These are phyloP conservation scores for Kodamaea alishanica DNA, from an alignment of 1,139 yeast genomes.

Conservation along the genomic window DNA sequence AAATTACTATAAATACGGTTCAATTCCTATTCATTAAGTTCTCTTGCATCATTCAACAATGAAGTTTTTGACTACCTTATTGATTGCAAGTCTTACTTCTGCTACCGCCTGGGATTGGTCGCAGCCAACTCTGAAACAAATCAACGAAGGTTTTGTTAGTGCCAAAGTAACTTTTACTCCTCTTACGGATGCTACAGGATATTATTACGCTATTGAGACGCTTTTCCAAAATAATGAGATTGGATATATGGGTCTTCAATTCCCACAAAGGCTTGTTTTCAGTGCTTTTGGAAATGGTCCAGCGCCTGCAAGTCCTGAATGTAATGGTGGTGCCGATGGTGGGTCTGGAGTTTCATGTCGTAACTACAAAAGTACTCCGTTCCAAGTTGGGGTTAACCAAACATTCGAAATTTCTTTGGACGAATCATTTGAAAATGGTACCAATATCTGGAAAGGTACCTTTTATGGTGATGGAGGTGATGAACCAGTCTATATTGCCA, in stretches of 20 bases:
- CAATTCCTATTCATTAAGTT: no score
- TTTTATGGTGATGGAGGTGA: background rate
- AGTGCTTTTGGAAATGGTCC: slow-evolving; percentile 2
- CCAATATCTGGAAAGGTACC: slow-evolving; percentile 2
- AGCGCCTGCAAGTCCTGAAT: background rate
- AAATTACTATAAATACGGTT: no score
- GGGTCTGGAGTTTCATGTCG: slow-evolving; percentile 2
- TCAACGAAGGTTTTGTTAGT: background rate
- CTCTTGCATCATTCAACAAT: no score
- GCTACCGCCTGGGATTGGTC: slow-evolving; percentile 1
- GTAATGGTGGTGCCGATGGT: slow-evolving; percentile 1
- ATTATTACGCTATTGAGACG: background rate
- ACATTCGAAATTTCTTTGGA: background rate
- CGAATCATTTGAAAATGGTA: slow-evolving; percentile 1
- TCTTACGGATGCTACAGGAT: background rate
- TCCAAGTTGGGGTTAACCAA: background rate
- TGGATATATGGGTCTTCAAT: slow-evolving; percentile 2
- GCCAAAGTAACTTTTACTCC: background rate
- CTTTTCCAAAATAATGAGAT: background rate
- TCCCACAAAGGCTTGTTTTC: slow-evolving; percentile 2
- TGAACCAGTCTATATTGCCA: slow-evolving; percentile 1
- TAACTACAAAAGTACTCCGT: background rate
- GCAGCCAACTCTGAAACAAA: background rate
- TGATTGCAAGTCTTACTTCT: no score
- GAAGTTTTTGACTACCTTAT: no score